Evolutionary conservation across 2,329 filamentous ascomycete species (phyloP).

Genomic region (Talaromyces sp.): DNA sequence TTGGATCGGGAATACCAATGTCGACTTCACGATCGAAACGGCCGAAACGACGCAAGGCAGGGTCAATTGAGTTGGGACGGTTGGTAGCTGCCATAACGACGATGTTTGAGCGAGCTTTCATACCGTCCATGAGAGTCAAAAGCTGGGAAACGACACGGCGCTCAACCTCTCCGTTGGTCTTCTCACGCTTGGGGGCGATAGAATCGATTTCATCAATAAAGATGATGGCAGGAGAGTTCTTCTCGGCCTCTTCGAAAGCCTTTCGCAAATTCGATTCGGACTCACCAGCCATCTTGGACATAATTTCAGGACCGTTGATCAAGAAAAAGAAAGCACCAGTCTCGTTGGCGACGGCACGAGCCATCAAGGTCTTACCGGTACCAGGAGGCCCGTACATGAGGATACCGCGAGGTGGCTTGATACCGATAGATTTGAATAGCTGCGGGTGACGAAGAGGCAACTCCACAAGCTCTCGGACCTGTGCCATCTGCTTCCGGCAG

Average conservation of each 20-base stretch:
- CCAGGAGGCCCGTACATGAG: conserved; percentile 98
- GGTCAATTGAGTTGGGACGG: conserved; percentile 96
- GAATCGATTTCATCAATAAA: conserved; percentile 99
- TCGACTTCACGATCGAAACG: conserved; percentile 99
- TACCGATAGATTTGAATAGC: conserved; percentile 99
- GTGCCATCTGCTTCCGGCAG: conserved; percentile 99
- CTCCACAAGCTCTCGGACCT: conserved; percentile 98
- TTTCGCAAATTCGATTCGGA: conserved; percentile 99
- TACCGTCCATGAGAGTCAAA: conserved; percentile 97
- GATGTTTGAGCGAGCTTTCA: conserved; percentile 99
- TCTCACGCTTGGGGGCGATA: conserved; percentile 98
- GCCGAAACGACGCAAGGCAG: conserved; percentile 94
- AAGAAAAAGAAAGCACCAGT: conserved; percentile 99
- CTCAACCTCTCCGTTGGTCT: conserved; percentile 90
- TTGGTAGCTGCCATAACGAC: conserved; percentile 99
- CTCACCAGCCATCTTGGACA: conserved; percentile 99
- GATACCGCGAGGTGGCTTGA: conserved; percentile 99
- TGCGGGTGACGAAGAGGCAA: conserved; percentile 93
- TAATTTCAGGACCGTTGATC: conserved; percentile 94
- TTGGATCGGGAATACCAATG: conserved; percentile 94
- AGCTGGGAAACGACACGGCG: conserved; percentile 99
- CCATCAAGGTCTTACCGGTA: conserved; percentile 99
- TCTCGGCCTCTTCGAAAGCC: conserved; percentile 99
- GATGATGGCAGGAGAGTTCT: conserved; percentile 94
- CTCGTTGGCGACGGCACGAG: conserved; percentile 99